phyloP scores from a whole-genome alignment of 805 yeast genomes.

The Suhomyces tanzawaensis region DNA sequence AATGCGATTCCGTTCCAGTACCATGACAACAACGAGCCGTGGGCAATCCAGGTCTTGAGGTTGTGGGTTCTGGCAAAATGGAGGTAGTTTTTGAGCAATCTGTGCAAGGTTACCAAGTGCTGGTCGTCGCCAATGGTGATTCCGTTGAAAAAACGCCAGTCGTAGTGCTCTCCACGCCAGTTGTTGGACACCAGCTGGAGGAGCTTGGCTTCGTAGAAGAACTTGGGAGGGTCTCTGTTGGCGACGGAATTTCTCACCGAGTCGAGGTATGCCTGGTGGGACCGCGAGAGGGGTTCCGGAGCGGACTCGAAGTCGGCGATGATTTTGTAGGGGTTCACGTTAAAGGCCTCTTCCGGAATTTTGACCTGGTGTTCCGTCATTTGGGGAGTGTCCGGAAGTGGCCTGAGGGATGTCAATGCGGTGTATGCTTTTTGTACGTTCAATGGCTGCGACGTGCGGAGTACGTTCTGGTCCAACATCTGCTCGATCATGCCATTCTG shows the following conservation, averaged over 20 bases:
- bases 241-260: slow-evolving; percentile 17
- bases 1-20: slow-evolving; percentile 23
- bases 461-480: not conserved
- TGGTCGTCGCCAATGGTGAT: slow-evolving; percentile 15
- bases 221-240: slow-evolving; percentile 18
- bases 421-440: not conserved
- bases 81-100: slow-evolving; percentile 18
- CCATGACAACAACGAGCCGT: slow-evolving; percentile 22
- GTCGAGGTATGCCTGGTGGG: slow-evolving; percentile 18
- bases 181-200: slow-evolving; percentile 9
- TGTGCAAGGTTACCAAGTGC: slow-evolving; percentile 16
- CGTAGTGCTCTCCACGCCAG: slow-evolving; percentile 25
- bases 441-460: not conserved
- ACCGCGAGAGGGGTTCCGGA: slow-evolving; percentile 1
- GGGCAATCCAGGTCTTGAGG: slow-evolving; percentile 24
- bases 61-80: slow-evolving; percentile 18
- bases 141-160: slow-evolving; percentile 26
- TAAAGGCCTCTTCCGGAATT: slow-evolving; percentile 21
- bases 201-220: slow-evolving; percentile 20
- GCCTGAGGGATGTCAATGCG: not conserved
- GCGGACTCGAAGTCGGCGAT: slow-evolving; percentile 14
- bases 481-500: slow-evolving; percentile 21
- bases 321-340: slow-evolving; percentile 18
- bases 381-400: not conserved
- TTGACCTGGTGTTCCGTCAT: slow-evolving; percentile 6